Evolutionary conservation across 108 stramenopile species (phyloP).

Genomic region (Seminavis robusta): DNA sequence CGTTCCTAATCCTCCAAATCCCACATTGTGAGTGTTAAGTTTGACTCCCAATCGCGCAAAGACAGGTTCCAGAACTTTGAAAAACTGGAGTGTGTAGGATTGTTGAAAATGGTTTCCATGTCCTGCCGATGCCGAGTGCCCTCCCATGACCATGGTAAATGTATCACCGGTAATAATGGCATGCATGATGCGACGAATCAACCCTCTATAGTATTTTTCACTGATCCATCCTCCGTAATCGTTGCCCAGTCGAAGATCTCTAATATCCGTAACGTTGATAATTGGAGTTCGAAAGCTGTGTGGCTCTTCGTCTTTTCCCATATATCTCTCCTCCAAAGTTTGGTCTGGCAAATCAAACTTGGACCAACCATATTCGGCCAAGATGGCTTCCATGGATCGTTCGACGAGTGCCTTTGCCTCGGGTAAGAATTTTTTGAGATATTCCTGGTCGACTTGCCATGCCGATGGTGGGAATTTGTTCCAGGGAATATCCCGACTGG

Average conservation of each 20-base stretch:
- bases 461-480: conserved; percentile 35
- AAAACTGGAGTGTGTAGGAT: conserved; percentile 66
- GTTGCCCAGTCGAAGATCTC: background rate
- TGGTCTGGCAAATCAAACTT: background rate
- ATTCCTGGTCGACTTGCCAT: conserved; percentile 68
- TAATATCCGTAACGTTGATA: no score
- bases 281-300: no score
- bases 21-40: conserved; percentile 64
- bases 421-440: conserved; percentile 51
- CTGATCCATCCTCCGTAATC: conserved; percentile 49
- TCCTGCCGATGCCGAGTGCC: conserved; percentile 59
- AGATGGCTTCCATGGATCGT: conserved; percentile 70
- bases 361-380: conserved; percentile 57
- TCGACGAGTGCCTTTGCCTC: conserved; percentile 56
- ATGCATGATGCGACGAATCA: conserved; percentile 67
- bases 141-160: conserved; percentile 25
- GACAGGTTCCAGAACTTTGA: conserved; percentile 58
- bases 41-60: conserved; percentile 72
- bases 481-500: conserved; percentile 48
- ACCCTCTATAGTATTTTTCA: conserved; percentile 42
- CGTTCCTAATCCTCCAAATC: conserved; percentile 34
- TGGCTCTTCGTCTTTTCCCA: conserved; percentile 2
- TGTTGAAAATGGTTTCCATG: conserved; percentile 79
- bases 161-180: conserved; percentile 74
- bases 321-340: conserved; percentile 8